Evolutionary conservation across 2,329 filamentous ascomycete genomes (phyloP).

Genomic region (Fusarium keratoplasticum): DNA sequence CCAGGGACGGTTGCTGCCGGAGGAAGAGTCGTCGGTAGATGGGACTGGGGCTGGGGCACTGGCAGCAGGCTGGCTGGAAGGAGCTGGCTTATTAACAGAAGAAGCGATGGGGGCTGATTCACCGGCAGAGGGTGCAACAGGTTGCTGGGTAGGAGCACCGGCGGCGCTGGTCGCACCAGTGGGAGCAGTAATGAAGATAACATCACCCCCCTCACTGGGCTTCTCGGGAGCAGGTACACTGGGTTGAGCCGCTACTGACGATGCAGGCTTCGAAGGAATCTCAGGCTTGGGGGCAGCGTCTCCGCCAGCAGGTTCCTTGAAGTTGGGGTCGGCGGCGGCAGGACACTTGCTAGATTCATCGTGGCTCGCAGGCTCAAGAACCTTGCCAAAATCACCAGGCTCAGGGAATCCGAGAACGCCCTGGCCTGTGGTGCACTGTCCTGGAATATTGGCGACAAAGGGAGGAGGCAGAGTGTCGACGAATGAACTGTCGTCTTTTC

Average conservation of each 20-base stretch:
- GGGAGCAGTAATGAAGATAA: neutral
- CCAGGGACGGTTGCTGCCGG: constrained; percentile 8
- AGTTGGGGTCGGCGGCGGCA: constrained; percentile 33
- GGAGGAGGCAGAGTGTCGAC: constrained; percentile 33
- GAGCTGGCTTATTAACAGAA: neutral
- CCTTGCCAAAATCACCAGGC: constrained; percentile 39
- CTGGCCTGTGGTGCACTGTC: constrained; percentile 36
- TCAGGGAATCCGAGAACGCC: constrained; percentile 42
- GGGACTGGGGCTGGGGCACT: neutral
- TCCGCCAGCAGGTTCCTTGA: constrained; percentile 28
- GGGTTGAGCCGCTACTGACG: constrained; percentile 2
- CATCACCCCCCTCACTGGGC: neutral
- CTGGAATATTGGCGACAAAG: constrained; percentile 43
- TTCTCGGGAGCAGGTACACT: neutral
- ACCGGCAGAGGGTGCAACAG: neutral
- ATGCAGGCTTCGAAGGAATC: constrained; percentile 3
- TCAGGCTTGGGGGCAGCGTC: constrained; percentile 4
- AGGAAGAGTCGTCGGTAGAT: neutral
- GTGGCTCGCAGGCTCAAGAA: constrained; percentile 26
- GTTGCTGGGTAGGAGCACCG: neutral
- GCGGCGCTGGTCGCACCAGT: neutral
- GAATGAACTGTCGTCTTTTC: constrained; percentile 43
- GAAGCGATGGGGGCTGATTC: neutral
- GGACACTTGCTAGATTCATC: constrained; percentile 29
- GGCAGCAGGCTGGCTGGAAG: neutral